These are phyloP conservation scores for Phytopythium mirpurense DNA, from an alignment of 352 stramenopile genomes.

Conservation along the genomic window DNA sequence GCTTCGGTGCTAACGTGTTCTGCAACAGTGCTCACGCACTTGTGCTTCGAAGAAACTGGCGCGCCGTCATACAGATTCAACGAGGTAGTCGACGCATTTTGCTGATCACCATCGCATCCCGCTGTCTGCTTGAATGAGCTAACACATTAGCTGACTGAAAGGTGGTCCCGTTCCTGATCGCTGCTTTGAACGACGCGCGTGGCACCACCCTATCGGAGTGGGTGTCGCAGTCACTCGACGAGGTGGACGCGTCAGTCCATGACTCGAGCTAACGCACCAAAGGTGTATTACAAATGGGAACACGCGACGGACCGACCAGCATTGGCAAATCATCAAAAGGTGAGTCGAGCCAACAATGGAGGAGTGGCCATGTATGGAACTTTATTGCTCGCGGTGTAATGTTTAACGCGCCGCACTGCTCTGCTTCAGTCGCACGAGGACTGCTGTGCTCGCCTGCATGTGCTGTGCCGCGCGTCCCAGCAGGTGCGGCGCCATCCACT, in stretches of 20 bases:
- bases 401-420: slow-evolving; percentile 6
- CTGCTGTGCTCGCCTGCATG: slow-evolving; percentile 1
- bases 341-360: too few relatives aligned
- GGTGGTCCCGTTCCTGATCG: slow-evolving; percentile 4
- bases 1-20: not conserved
- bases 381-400: slow-evolving; percentile 5
- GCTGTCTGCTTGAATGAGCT: too few relatives aligned
- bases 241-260: not conserved
- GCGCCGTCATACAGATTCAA: not conserved
- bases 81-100: not conserved
- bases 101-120: too few relatives aligned
- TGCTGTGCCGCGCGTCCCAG: not conserved
- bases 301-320: too few relatives aligned
- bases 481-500: slow-evolving; percentile 12
- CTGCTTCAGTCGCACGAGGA: not conserved
- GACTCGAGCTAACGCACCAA: not conserved
- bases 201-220: not conserved
- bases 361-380: not conserved
- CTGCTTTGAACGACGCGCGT: not conserved
- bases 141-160: too few relatives aligned
- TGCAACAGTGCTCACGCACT: not conserved
- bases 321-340: too few relatives aligned
- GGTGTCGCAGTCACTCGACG: not conserved
- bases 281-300: too few relatives aligned
- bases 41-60: not conserved